Conservation (phyloP, 441 rosid species). For the Erodium chrysanthum region DNA sequence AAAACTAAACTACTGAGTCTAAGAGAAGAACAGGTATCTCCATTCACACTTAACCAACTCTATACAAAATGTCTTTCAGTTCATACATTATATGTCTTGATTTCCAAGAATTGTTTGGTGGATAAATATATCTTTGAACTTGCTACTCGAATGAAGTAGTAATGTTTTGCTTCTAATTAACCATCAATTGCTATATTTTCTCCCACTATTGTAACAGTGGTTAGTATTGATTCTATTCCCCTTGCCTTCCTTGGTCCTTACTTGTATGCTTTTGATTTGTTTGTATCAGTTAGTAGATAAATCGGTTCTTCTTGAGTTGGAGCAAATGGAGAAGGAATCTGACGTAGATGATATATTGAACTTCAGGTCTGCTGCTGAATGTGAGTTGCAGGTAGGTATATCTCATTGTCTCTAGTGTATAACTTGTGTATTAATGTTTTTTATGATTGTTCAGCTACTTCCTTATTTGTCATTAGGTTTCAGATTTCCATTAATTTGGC, state of each 20-base stretch:
- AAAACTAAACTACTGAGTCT: conserved; percentile 69
- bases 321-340: conserved; percentile 82
- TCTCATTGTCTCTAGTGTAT: conserved; percentile 14
- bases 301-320: conserved; percentile 57
- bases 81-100: neutral
- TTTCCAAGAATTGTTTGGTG: neutral
- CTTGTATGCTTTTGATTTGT: conserved; percentile 17
- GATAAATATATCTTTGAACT: neutral
- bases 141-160: neutral
- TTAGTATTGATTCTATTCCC: neutral
- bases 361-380: conserved; percentile 78
- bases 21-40: conserved; percentile 57
- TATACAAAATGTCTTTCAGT: conserved; percentile 10
- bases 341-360: conserved; percentile 78
- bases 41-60: conserved; percentile 8
- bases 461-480: conserved; percentile 10
- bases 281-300: conserved; percentile 53
- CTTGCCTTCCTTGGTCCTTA: neutral
- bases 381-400: conserved; percentile 66
- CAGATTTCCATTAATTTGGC: neutral
- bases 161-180: neutral
- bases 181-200: neutral
- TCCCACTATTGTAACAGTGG: neutral
- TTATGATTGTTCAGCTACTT: neutral
- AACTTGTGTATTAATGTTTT: conserved; percentile 13